These are phyloP conservation scores for Parmelia sp. DNA, from an alignment of 495 filamentous ascomycete species.

Conservation along the genomic window DNA sequence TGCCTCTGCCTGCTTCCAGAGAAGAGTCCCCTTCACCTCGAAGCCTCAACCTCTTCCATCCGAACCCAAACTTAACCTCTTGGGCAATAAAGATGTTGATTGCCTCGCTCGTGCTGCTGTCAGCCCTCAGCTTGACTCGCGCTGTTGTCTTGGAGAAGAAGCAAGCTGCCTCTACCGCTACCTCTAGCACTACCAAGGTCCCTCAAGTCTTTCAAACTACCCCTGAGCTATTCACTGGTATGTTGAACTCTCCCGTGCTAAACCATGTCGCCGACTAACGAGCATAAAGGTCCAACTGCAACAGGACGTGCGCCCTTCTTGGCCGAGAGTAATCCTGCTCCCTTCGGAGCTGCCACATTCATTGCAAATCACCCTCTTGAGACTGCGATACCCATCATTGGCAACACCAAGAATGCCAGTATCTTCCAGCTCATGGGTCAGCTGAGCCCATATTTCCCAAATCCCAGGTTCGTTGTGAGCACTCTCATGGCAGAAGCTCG, in stretches of 20 bases:
- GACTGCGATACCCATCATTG: slow-evolving; percentile 49
- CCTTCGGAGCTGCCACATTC: slow-evolving; percentile 44
- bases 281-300: slow-evolving; percentile 45
- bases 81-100: slow-evolving; percentile 12
- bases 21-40: neutral
- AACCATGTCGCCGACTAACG: slow-evolving; percentile 9
- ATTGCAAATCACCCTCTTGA: slow-evolving; percentile 53
- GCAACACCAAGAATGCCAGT: slow-evolving; percentile 40
- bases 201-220: slow-evolving; percentile 54
- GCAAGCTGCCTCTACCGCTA: slow-evolving; percentile 14
- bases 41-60: neutral
- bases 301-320: slow-evolving; percentile 52
- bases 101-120: slow-evolving; percentile 7
- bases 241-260: neutral
- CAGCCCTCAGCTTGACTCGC: slow-evolving; percentile 16
- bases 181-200: slow-evolving; percentile 26
- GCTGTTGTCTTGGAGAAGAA: slow-evolving; percentile 20
- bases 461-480: slow-evolving; percentile 10
- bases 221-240: slow-evolving; percentile 34
- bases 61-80: neutral
- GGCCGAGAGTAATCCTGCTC: slow-evolving; percentile 48
- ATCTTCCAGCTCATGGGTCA: slow-evolving; percentile 53
- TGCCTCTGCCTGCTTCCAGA: neutral
- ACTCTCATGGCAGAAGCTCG: neutral
- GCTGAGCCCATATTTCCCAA: slow-evolving; percentile 32